Evolutionary conservation across 495 filamentous ascomycete species (phyloP).

Genomic region (Cercophora newfieldiana): DNA sequence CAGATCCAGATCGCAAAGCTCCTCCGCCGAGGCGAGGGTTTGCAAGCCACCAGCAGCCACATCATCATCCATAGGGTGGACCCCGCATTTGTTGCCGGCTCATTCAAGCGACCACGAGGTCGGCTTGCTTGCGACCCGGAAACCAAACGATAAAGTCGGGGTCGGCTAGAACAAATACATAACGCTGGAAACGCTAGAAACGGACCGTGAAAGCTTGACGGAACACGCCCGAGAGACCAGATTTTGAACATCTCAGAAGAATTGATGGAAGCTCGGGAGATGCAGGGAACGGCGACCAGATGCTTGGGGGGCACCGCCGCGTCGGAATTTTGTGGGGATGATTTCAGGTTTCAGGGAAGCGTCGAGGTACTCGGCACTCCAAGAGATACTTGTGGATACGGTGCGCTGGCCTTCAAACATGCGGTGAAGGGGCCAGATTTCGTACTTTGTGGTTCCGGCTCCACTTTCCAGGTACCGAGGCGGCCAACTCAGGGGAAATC

Average conservation of each 20-base stretch:
- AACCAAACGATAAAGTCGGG: not conserved
- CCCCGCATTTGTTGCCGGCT: constrained; percentile 1
- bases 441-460: constrained; percentile 13
- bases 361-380: not conserved
- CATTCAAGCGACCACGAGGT: constrained; percentile 4
- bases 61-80: not conserved
- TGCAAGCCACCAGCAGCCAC: constrained; percentile 11
- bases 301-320: constrained; percentile 15
- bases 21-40: not conserved
- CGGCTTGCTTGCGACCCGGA: not conserved
- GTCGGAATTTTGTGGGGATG: constrained; percentile 16
- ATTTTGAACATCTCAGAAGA: not conserved
- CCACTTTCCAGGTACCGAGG: constrained; percentile 11
- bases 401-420: not conserved
- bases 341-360: not conserved
- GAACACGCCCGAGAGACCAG: not conserved
- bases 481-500: constrained; percentile 9
- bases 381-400: constrained; percentile 9
- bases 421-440: not conserved
- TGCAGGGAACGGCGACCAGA: not conserved
- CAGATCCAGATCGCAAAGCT: not conserved
- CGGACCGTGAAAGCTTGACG: too few relatives aligned
- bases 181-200: not conserved
- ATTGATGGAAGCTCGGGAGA: not conserved
- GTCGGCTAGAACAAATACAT: not conserved